Percentiles rank a stretch among this genome's conserved stretches.
Conservation (phyloP, 177 flowering plant genomes). For the Vitis hybrid region DNA sequence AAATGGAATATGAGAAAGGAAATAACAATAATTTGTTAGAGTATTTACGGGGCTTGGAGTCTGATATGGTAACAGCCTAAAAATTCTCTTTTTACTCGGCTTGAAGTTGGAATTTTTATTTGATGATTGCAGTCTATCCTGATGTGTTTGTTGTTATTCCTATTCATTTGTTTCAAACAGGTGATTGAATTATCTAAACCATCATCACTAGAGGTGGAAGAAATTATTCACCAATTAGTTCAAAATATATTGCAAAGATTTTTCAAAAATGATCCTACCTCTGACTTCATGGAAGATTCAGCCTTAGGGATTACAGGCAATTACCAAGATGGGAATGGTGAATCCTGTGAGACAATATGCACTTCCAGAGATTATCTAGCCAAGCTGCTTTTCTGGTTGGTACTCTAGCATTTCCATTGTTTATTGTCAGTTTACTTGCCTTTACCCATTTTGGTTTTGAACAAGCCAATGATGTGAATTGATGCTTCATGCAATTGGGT, state of each 20-base stretch:
- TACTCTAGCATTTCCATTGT: constrained; percentile 5
- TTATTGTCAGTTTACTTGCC: background rate
- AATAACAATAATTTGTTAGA: constrained; percentile 62
- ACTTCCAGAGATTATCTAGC: constrained; percentile 86
- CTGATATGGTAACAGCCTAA: constrained; percentile 57
- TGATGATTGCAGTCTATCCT: too few species aligned
- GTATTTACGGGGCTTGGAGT: constrained; percentile 72
- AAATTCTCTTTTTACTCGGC: background rate
- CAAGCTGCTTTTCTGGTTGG: constrained; percentile 83
- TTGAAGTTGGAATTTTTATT: background rate
- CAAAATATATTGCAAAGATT: constrained; percentile 45
- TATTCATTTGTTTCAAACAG: constrained; percentile 30
- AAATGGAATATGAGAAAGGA: constrained; percentile 38
- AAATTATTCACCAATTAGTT: constrained; percentile 74
- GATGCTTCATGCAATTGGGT: background rate
- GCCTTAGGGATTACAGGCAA: constrained; percentile 21
- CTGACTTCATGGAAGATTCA: constrained; percentile 31
- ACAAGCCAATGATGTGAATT: background rate
- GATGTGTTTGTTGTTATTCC: background rate
- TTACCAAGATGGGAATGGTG: constrained; percentile 27
- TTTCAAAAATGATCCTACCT: constrained; percentile 42
- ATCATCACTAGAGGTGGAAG: constrained; percentile 75
- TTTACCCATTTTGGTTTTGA: background rate
- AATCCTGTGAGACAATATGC: constrained; percentile 34
- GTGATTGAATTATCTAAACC: constrained; percentile 74